Percentiles rank a stretch among this genome's conserved stretches.
Conservation (phyloP, 192 early-diverging fungal species). For the Kappamyces sp. region DNA sequence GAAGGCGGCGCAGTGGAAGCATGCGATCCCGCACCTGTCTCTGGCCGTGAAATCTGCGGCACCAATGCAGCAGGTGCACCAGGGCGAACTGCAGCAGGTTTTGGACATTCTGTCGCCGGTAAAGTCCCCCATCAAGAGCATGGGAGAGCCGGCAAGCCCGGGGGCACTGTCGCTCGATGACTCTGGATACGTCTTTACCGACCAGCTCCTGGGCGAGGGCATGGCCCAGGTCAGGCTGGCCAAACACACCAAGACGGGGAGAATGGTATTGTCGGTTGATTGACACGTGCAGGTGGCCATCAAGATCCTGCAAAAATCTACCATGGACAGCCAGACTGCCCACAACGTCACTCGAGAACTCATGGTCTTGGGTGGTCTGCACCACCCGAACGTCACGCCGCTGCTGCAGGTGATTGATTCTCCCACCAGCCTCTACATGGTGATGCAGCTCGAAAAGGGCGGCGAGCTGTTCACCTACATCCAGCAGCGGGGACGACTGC, state of each 20-base stretch:
- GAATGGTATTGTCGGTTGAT: conserved; percentile 11
- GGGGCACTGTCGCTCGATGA: too few relatives aligned
- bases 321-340: conserved; percentile 37
- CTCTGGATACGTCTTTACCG: too few relatives aligned
- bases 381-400: conserved; percentile 74
- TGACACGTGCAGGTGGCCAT: conserved; percentile 48
- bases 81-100: too few relatives aligned
- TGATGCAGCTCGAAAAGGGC: conserved; percentile 85
- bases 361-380: conserved; percentile 48
- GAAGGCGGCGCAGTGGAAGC: too few relatives aligned
- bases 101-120: conserved; percentile 17
- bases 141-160: too few relatives aligned
- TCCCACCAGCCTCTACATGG: conserved; percentile 71
- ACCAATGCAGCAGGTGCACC: too few relatives aligned
- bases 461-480: conserved; percentile 95
- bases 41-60: too few relatives aligned
- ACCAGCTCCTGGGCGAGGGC: background rate
- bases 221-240: background rate
- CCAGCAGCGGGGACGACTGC: conserved; percentile 57
- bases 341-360: conserved; percentile 52
- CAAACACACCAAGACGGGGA: background rate
- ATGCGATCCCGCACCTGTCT: too few relatives aligned
- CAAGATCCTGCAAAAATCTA: conserved; percentile 50
- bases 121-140: too few relatives aligned
- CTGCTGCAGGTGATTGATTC: conserved; percentile 81